Evolutionary conservation across 1,284 basidiomycete species (phyloP).

Genomic region (Gymnopus androsaceus): DNA sequence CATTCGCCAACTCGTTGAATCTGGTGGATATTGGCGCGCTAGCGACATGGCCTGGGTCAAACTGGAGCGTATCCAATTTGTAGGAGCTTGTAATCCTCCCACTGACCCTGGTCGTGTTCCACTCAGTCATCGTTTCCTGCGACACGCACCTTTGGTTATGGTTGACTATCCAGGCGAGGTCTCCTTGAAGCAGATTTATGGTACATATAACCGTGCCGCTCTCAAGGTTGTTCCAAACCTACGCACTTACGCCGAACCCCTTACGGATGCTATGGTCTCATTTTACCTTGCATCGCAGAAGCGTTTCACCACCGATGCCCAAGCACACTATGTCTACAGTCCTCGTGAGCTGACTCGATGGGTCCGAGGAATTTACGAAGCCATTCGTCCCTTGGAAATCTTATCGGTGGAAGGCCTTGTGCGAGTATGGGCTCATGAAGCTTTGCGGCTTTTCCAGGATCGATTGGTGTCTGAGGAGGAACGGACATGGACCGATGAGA

Average conservation of each 20-base stretch:
- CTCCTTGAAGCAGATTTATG: conserved; percentile 98
- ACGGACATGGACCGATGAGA: conserved; percentile 92
- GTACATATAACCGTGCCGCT: conserved; percentile 96
- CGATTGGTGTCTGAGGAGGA: conserved; percentile 92
- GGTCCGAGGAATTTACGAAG: conserved; percentile 97
- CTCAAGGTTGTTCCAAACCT: conserved; percentile 96
- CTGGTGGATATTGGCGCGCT: conserved; percentile 93
- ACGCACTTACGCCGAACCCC: conserved; percentile 89
- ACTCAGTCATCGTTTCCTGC: conserved; percentile 93
- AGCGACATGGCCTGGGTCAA: conserved; percentile 97
- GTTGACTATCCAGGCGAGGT: conserved; percentile 98
- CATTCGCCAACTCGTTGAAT: conserved; percentile 95
- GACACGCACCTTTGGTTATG: conserved; percentile 99
- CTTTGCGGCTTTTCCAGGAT: conserved; percentile 96
- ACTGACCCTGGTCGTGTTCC: conserved; percentile 99
- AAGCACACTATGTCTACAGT: conserved; percentile 99
- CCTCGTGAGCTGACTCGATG: conserved; percentile 98
- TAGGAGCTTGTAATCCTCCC: conserved; percentile 98
- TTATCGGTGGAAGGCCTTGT: conserved; percentile 93
- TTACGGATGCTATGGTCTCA: conserved; percentile 97
- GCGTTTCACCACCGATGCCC: conserved; percentile 92
- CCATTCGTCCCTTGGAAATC: conserved; percentile 89
- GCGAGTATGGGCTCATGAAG: conserved; percentile 98
- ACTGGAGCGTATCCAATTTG: conserved; percentile 97
- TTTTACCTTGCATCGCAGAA: conserved; percentile 95